These are phyloP conservation scores for Solanum virginianum DNA, from an alignment of 257 asterid genomes.

Conservation along the genomic window DNA sequence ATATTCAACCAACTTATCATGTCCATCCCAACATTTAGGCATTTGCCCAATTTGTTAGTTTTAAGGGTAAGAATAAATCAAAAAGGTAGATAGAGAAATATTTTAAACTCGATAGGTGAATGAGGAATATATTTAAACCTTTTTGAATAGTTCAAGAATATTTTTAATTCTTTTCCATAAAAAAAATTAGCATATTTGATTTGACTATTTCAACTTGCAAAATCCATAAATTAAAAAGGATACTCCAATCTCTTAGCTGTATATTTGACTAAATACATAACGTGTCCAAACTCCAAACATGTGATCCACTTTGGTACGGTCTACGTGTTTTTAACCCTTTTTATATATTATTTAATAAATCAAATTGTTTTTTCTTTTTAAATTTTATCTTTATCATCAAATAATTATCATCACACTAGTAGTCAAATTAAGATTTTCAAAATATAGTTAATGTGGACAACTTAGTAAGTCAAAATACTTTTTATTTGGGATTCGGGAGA, in stretches of 20 bases:
- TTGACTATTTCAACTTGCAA: background rate
- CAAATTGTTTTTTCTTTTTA: background rate
- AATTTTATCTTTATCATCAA: too few relatives aligned
- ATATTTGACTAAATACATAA: background rate
- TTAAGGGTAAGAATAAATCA: too few relatives aligned
- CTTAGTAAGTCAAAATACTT: background rate
- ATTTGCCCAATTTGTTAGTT: background rate
- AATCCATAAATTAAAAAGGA: background rate
- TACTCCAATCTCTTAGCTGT: background rate
- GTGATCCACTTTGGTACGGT: background rate
- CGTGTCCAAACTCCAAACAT: background rate
- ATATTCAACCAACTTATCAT: background rate
- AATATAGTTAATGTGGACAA: too few relatives aligned
- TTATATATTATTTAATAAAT: background rate
- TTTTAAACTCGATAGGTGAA: background rate
- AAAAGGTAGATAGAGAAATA: accelerated
- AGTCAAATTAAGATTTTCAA: too few relatives aligned
- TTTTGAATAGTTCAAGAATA: too few relatives aligned
- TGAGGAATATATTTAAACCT: too few relatives aligned
- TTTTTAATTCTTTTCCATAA: too few relatives aligned
- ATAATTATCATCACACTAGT: too few relatives aligned
- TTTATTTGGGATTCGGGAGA: too few relatives aligned
- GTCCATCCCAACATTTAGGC: background rate
- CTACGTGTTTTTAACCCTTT: too few relatives aligned
- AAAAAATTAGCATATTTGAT: background rate